phyloP scores from a whole-genome alignment of 805 yeast species.

The Candida koratica region DNA sequence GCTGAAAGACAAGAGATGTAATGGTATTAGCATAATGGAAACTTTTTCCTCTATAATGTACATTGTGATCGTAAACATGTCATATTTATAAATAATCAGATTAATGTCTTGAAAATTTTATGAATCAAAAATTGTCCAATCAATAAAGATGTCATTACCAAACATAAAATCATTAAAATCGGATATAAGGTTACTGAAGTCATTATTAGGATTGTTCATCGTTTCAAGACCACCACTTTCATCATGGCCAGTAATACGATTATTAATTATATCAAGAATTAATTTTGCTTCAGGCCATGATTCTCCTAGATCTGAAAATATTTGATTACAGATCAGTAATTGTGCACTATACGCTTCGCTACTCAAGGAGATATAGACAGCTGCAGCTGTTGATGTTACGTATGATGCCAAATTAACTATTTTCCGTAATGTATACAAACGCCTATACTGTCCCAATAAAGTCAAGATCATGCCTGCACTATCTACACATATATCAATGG shows the following conservation, averaged over 20 bases:
- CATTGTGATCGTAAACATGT: no score
- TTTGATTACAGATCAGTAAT: constrained; percentile 1
- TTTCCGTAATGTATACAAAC: constrained; percentile 7
- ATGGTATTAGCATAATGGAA: no score
- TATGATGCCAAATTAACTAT: constrained; percentile 12
- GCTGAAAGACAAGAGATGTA: no score
- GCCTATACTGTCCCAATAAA: constrained; percentile 7
- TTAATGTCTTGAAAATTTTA: constrained; percentile 1
- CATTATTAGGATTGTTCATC: neutral
- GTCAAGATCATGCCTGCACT: constrained; percentile 7
- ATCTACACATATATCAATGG: constrained; percentile 7
- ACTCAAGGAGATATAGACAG: constrained; percentile 8
- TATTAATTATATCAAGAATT: constrained; percentile 8
- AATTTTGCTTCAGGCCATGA: constrained; percentile 11
- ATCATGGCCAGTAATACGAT: neutral
- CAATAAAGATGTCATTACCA: constrained; percentile 6
- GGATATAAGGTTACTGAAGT: no score
- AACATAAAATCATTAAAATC: constrained; percentile 8
- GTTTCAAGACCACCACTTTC: neutral
- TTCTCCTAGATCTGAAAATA: constrained; percentile 7
- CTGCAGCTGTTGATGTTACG: constrained; percentile 10
- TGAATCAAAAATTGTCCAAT: constrained; percentile 4
- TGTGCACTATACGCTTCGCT: neutral
- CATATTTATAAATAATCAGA: no score
- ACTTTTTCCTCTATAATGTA: no score